Evolutionary conservation across 306 rosid genomes (phyloP).

Genomic region (Inga leiocalycina): DNA sequence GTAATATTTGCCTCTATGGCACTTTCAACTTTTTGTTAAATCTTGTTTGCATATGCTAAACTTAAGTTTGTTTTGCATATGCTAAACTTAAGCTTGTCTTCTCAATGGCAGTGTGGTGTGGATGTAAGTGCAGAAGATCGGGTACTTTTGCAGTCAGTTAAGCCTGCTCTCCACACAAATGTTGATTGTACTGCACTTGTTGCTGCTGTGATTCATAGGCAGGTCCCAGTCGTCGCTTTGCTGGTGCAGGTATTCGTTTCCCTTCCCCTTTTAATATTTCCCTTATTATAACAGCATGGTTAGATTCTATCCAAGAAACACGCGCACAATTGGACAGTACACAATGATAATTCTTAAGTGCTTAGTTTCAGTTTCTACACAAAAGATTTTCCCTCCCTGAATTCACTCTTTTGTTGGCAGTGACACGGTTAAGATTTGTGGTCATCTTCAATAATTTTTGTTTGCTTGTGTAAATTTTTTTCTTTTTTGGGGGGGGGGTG

Average conservation of each 20-base stretch:
- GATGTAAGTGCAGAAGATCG: conserved; percentile 66
- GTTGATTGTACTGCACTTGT: conserved; percentile 81
- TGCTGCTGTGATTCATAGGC: conserved; percentile 90
- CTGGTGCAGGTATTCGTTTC: conserved; percentile 67
- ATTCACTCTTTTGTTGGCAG: conserved; percentile 3
- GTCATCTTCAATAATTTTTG: not conserved
- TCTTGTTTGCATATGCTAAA: conserved; percentile 27
- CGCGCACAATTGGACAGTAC: not conserved
- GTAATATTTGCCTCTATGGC: not conserved
- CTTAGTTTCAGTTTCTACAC: conserved; percentile 8
- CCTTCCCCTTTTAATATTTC: conserved; percentile 14
- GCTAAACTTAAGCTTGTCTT: conserved; percentile 25
- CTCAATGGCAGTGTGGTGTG: conserved; percentile 75
- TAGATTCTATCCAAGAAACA: not conserved
- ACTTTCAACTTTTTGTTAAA: not conserved
- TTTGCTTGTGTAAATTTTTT: not conserved
- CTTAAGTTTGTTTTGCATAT: conserved; percentile 9
- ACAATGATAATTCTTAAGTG: conserved; percentile 11
- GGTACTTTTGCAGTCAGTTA: conserved; percentile 79
- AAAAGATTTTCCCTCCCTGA: not conserved
- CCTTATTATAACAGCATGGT: conserved; percentile 6
- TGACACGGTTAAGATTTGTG: conserved; percentile 7
- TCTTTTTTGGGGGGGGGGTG: not conserved
- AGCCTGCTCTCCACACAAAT: conserved; percentile 85
- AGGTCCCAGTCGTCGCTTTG: conserved; percentile 67